phyloP scores from a whole-genome alignment of 768 basidiomycete genomes.

The Amanita jacksonii region DNA sequence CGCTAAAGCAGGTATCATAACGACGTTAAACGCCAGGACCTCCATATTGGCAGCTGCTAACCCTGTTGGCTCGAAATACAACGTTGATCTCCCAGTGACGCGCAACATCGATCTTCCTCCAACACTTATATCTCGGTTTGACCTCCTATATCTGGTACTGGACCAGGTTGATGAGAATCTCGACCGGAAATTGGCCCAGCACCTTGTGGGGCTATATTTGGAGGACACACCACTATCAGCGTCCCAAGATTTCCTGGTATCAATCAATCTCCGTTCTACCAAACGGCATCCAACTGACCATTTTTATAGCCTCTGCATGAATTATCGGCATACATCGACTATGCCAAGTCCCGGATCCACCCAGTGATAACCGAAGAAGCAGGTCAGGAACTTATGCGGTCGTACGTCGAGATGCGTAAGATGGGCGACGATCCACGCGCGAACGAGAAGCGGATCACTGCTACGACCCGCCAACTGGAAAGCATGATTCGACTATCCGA shows the following conservation, averaged over 20 bases:
- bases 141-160: constrained; percentile 89
- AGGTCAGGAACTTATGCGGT: constrained; percentile 69
- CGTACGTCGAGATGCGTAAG: constrained; percentile 92
- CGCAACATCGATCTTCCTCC: constrained; percentile 96
- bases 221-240: constrained; percentile 74
- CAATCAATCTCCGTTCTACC: neutral
- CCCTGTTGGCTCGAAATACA: constrained; percentile 93
- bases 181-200: constrained; percentile 84
- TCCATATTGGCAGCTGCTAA: constrained; percentile 97
- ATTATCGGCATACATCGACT: constrained; percentile 90
- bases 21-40: constrained; percentile 95
- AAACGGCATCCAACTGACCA: neutral
- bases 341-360: constrained; percentile 77
- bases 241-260: constrained; percentile 67
- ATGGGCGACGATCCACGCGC: constrained; percentile 83
- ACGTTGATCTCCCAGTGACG: constrained; percentile 85
- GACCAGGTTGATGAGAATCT: constrained; percentile 87
- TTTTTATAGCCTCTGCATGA: constrained; percentile 69
- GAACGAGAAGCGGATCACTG: constrained; percentile 91
- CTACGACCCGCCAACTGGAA: constrained; percentile 95
- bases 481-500: constrained; percentile 95
- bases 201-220: constrained; percentile 87
- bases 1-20: constrained; percentile 98
- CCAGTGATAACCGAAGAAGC: constrained; percentile 85
- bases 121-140: constrained; percentile 95